Conservation (phyloP, 2,329 filamentous ascomycete genomes). For the Aspergillus texensis region DNA sequence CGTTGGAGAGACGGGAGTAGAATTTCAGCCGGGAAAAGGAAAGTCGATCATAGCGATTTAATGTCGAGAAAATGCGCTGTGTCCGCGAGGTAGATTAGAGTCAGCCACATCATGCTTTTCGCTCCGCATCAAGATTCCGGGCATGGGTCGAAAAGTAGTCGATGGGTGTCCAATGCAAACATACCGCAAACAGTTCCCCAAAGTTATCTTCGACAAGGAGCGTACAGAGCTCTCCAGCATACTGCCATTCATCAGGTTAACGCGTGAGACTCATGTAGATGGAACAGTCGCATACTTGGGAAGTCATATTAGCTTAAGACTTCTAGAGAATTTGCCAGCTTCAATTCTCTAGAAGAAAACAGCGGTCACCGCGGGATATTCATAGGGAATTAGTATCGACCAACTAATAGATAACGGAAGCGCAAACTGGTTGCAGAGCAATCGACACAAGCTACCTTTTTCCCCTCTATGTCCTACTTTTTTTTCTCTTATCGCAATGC, state of each 20-base stretch:
- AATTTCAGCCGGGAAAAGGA: constrained; percentile 69
- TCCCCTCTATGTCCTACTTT: background rate
- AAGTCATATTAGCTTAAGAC: constrained; percentile 54
- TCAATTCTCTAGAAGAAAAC: constrained; percentile 68
- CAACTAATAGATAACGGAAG: background rate
- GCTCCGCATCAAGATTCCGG: background rate
- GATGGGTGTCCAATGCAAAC: constrained; percentile 35
- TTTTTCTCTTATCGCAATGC: constrained; percentile 15
- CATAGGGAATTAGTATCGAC: constrained; percentile 27
- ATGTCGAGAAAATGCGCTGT: constrained; percentile 80
- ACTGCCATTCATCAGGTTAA: constrained; percentile 47
- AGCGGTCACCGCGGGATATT: constrained; percentile 63
- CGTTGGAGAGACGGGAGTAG: constrained; percentile 71
- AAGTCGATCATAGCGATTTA: constrained; percentile 78
- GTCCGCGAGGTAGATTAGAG: constrained; percentile 1
- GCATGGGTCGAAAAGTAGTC: background rate
- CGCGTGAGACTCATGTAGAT: constrained; percentile 28
- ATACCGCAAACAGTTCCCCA: constrained; percentile 88
- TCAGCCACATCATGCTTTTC: constrained; percentile 1
- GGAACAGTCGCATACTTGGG: constrained; percentile 52
- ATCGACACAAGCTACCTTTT: background rate
- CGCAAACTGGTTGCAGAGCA: background rate
- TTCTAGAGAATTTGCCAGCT: constrained; percentile 77
- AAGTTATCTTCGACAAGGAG: constrained; percentile 87
- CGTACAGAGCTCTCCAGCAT: constrained; percentile 83